Evolutionary conservation across 352 stramenopile species (phyloP), one percentile per base, ranked within the genome.

Genomic region (Hyaloperonospora brassicae): DNA sequence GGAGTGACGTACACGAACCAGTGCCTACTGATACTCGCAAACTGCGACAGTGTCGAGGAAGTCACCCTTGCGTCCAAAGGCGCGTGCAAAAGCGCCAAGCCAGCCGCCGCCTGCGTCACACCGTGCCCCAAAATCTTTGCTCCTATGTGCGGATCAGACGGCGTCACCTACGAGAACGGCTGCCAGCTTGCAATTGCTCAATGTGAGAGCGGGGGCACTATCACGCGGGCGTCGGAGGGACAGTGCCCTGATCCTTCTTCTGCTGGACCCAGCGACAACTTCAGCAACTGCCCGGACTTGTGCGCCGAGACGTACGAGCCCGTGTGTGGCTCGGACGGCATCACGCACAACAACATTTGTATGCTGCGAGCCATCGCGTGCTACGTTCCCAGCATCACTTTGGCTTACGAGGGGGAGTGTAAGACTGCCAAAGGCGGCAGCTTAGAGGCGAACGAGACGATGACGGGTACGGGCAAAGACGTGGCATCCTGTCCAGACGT

Each of bases 1-100:
- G 63, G 63, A 5, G 45, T 80, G 24, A 89, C 79, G 7, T 89
- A 87, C 67, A 62, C 66, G 2, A 89, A 84, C 42, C 22, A 58
- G 41, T 89, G 79, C 45, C 56, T 87, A 10, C 52, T 89, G 0
- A 66, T 76, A 23, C 80, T 73, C 49, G 75, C 68, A 5, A 48
- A 35, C 22, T 87, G 79, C 50, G 48, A 64, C 9, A 73, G 73
- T 23, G 43, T 47, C 5, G 51, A 52, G 22, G n/a, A 39, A 11
- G 14, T 42, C 36, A 42, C 36, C 11, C 2, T 21, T 5, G 36
- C 14, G 9, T 42, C 36, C 36, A 55, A 47, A 8, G 63, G 55
- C 7, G 46, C 43, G 0, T 87, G 76, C 35, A n/a, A n/a, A n/a
- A n/a, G n/a, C n/a, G 58, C 81, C 4, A 68, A 70, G 8, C 44